Evolutionary conservation across 2,329 filamentous ascomycete genomes (phyloP), one percentile per base, ranked within the genome.

Genomic region (Talaromyces sp.): DNA sequence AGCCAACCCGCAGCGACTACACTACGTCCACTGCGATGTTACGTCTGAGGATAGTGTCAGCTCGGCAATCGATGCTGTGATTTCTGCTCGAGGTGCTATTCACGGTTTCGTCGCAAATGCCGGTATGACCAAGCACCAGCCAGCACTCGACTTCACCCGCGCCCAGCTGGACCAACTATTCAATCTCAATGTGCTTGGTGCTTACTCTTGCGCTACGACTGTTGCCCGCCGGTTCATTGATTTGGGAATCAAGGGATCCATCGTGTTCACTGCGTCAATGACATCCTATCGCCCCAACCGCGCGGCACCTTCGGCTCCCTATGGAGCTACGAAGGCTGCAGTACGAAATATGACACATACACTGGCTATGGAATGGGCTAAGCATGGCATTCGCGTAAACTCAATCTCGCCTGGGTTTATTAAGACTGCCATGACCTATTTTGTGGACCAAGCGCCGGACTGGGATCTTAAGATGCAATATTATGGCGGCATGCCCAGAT

Each of bases 401-500:
- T 73, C 70, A 24, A 71, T 82, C 50, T 80, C 77, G 0, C 80
- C 80, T 0, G 80, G 76, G 0, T 78, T 78, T 46, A 70, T 79
- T 5, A 66, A 69, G 71, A 66, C 79, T 0, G 78, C 77, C 3
- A 72, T 82, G 71, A 81, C 79, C 5, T 81, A 80, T 67, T 81
- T 78, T 65, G 81, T 85, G 5, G 76, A 79, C 60, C 76, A 77
- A n/a, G 73, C 77, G 17, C 79, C 81, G 0, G 82, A 84, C 66
- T 85, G 82, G 83, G 79, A 81, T 60, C 71, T 77, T 62, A 81
- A 85, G 71, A 78, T 85, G 73, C 80, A 83, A 69, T 84, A 85
- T 66, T 84, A 84, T 65, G 81, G 82, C 3, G 82, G 82, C 2
- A 84, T 85, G 75, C 82, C 81, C 10, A 71, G 82, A 27, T 65